Base-by-base conservation (phyloP, 208 protist species). In the Leishmania mexicana region DNA sequence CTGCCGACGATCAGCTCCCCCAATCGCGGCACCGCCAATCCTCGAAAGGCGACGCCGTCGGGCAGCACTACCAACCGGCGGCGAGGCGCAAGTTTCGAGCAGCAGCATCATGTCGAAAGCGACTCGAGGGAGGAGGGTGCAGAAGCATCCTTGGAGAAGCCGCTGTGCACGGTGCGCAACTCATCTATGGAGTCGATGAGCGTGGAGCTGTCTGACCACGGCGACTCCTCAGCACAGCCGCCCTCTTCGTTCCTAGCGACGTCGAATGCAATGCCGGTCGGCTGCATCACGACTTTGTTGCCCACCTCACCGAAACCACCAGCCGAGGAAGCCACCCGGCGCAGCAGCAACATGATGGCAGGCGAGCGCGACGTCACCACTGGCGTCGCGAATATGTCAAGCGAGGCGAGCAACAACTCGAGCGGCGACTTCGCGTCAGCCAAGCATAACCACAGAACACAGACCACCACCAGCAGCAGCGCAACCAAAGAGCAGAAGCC, bases 221-320 rank as follows among this genome's bases (percentile, higher is more conserved):
- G 54, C 3, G 62, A 35, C 28, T 28, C 45, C 38, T 67, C 58
- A 51, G 40, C 65, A 75, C 65, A 72, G 21, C 75, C 51, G 24
- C 67, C 75, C 10, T 28, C 40, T 5, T 49, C 78, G 0, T 38
- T 47, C n/a, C 45, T 31, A 54, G 7, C 38, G 17, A 28, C 38
- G 1, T 28, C 53, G 10, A 76, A 78, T 21, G 81, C 76, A 4
- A 57, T 72, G 49, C 71, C 76, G 0, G 81, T 85, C 3, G 81
- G 81, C 21, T 85, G 76, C 81, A 80, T 80, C 38, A 73, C 45
- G 19, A 80, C 42, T 28, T 24, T 78, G 53, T 68, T 58, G 54
- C 40, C 75, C 15, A 51, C 75, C 24, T 51, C 13, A 11, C 38
- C 53, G 35, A 62, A 13, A 24, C 40, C 54, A 58, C 40, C 35